phyloP scores from a whole-genome alignment of 2,329 filamentous ascomycete species.

The Bertia moriformis region DNA sequence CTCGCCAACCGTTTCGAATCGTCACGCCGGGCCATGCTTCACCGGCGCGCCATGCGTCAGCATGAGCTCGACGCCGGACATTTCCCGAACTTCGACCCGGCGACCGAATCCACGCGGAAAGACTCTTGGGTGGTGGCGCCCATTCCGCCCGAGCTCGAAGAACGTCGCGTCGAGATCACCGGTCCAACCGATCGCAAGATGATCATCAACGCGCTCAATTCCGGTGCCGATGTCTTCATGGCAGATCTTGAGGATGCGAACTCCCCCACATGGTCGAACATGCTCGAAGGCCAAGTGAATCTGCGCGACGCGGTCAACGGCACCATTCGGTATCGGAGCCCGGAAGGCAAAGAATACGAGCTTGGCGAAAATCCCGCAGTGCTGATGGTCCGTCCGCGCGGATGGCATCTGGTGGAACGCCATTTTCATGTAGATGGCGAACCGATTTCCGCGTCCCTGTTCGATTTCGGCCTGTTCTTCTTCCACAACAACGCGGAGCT shows the following conservation, averaged over 20 bases:
- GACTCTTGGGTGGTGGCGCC: constrained; percentile 87
- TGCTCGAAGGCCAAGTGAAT: constrained; percentile 97
- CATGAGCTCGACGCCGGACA: constrained; percentile 81
- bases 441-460: constrained; percentile 79
- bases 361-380: constrained; percentile 77
- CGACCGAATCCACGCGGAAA: constrained; percentile 90
- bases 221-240: constrained; percentile 98
- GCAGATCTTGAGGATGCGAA: constrained; percentile 73
- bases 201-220: constrained; percentile 94
- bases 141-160: constrained; percentile 80
- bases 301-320: constrained; percentile 88
- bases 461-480: constrained; percentile 98
- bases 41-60: constrained; percentile 74
- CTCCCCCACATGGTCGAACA: constrained; percentile 96
- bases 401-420: constrained; percentile 98
- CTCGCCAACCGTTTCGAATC: constrained; percentile 88
- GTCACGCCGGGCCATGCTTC: constrained; percentile 74
- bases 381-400: constrained; percentile 83
- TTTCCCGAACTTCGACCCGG: constrained; percentile 84
- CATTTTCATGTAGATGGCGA: constrained; percentile 91
- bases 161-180: constrained; percentile 92
- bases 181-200: constrained; percentile 97
- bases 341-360: constrained; percentile 91
- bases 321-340: constrained; percentile 85
- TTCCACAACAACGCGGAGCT: constrained; percentile 93